phyloP scores from a whole-genome alignment of 768 basidiomycete genomes.

The Agrocybe chaxingu region DNA sequence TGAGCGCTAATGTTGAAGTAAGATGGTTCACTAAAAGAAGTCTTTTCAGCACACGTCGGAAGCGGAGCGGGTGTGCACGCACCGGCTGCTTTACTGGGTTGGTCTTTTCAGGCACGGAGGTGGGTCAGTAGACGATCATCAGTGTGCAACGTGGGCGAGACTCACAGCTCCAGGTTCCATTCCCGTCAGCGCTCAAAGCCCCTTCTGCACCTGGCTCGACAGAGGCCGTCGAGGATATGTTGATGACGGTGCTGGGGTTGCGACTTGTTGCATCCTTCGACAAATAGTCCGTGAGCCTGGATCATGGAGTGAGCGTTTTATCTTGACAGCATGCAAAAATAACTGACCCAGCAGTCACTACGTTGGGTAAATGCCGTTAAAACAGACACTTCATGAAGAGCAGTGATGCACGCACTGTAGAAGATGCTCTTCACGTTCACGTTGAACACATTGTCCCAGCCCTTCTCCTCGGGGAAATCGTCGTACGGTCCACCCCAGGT shows the following conservation, averaged over 20 bases:
- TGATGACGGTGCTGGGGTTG: conserved; percentile 77
- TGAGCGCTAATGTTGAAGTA: conserved; percentile 66
- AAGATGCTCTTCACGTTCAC: conserved; percentile 86
- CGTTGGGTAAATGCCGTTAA: background rate
- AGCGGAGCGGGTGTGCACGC: conserved; percentile 8
- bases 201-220: conserved; percentile 51
- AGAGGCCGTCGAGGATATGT: conserved; percentile 73
- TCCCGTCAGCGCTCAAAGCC: conserved; percentile 47
- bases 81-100: conserved; percentile 82
- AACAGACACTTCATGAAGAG: background rate
- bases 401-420: conserved; percentile 51
- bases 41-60: background rate
- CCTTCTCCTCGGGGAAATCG: conserved; percentile 74
- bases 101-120: conserved; percentile 41
- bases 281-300: conserved; percentile 56
- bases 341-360: conserved; percentile 53
- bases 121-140: background rate
- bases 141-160: conserved; percentile 13
- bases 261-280: conserved; percentile 57
- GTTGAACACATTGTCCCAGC: conserved; percentile 82
- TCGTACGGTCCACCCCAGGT: conserved; percentile 74
- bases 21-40: conserved; percentile 65
- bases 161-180: conserved; percentile 80
- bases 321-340: background rate
- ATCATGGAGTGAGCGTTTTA: background rate